Percentiles rank a stretch among this genome's conserved stretches.
Conservation (phyloP, 345 rosid species). For the Aquilaria malaccensis region DNA sequence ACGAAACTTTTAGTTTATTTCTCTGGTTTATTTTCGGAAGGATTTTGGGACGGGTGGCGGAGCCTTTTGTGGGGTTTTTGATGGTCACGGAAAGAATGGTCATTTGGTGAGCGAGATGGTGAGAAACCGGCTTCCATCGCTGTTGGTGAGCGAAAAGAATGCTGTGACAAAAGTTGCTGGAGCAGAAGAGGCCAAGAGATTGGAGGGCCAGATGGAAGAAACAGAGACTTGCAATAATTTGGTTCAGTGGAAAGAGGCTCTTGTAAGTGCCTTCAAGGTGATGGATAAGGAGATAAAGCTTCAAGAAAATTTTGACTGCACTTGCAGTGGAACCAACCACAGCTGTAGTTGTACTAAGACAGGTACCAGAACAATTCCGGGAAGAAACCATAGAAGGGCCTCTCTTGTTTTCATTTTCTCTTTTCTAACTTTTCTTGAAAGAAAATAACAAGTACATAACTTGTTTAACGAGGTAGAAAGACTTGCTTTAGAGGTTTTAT, state of each 20-base stretch:
- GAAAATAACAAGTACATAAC: no score
- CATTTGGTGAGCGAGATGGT: constrained; percentile 61
- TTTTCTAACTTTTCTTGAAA: no score
- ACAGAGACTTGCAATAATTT: background rate
- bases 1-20: background rate
- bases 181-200: background rate
- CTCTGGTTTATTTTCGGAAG: constrained; percentile 14
- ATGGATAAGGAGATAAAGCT: constrained; percentile 72
- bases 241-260: constrained; percentile 40
- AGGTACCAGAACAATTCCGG: constrained; percentile 25
- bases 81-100: constrained; percentile 88
- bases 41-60: constrained; percentile 60
- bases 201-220: no score
- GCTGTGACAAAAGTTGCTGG: constrained; percentile 15
- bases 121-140: constrained; percentile 50
- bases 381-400: background rate
- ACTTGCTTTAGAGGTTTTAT: no score
- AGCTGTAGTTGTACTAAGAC: constrained; percentile 61
- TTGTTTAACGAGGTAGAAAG: no score
- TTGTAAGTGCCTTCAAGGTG: constrained; percentile 38
- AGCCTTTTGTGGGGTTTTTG: constrained; percentile 67
- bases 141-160: constrained; percentile 44
- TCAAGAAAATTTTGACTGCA: constrained; percentile 48
- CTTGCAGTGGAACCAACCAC: constrained; percentile 61
- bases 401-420: no score